Conservation (phyloP, 768 basidiomycete genomes). For the Calocera cornea region DNA sequence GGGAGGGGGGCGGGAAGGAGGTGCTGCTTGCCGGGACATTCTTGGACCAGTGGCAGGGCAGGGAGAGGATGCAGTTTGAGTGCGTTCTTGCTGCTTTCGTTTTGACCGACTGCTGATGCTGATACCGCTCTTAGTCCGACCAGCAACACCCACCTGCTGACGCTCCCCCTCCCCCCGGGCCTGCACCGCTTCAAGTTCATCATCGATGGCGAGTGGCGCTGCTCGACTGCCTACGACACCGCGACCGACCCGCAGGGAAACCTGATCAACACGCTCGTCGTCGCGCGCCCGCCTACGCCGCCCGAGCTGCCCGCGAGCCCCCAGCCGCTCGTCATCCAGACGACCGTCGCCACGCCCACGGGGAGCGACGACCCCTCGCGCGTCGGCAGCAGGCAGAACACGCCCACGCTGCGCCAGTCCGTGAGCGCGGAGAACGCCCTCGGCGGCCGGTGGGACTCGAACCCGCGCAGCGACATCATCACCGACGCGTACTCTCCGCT, state of each 20-base stretch:
- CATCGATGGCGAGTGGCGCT: slow-evolving; percentile 76
- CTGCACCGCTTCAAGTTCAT: slow-evolving; percentile 92
- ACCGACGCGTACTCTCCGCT: slow-evolving; percentile 26
- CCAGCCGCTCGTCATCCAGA: slow-evolving; percentile 13
- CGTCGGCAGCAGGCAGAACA: not conserved
- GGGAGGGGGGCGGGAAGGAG: slow-evolving; percentile 49
- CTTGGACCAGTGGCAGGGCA: slow-evolving; percentile 61
- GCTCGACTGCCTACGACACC: slow-evolving; percentile 48
- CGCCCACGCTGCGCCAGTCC: not conserved
- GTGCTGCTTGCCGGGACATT: slow-evolving; percentile 61
- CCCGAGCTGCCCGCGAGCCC: slow-evolving; percentile 25
- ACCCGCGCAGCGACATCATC: not conserved
- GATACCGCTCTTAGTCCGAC: slow-evolving; percentile 12
- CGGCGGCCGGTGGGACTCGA: not conserved
- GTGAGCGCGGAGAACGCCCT: not conserved
- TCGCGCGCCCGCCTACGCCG: slow-evolving; percentile 25
- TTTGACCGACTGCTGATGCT: not conserved
- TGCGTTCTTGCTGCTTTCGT: not conserved
- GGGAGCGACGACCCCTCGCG: not conserved
- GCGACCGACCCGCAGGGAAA: slow-evolving; percentile 84
- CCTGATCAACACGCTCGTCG: slow-evolving; percentile 85
- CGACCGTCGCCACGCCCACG: not conserved
- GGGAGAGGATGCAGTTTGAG: not conserved
- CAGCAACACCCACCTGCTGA: slow-evolving; percentile 22
- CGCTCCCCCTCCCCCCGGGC: slow-evolving; percentile 58